A percentile compares a stretch with the other conserved stretches of the same genome.
Conservation (phyloP, 768 basidiomycete genomes). For the Macrocybe gigantea region DNA sequence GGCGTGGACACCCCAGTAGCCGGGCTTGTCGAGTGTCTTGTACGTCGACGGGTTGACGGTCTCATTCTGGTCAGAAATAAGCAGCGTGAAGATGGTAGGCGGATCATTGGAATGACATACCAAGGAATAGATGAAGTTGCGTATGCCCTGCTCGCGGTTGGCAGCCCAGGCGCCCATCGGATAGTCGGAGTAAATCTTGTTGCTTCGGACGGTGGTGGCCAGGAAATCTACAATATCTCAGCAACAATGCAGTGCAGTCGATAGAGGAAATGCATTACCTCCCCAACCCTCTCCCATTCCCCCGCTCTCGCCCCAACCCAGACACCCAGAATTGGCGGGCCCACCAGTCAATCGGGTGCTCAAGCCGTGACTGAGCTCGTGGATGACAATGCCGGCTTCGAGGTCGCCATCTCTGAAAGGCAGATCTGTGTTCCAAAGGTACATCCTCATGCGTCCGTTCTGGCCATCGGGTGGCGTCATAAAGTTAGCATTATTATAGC, state of each 20-base stretch:
- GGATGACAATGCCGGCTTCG: conserved; percentile 95
- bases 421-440: conserved; percentile 86
- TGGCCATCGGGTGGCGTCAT: conserved; percentile 81
- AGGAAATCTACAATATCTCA: conserved; percentile 52
- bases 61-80: conserved; percentile 33
- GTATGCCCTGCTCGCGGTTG: conserved; percentile 68
- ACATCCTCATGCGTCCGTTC: conserved; percentile 94
- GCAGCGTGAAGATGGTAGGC: not conserved
- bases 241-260: not conserved
- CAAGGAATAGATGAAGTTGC: conserved; percentile 84
- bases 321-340: conserved; percentile 85
- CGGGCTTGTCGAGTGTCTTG: conserved; percentile 90
- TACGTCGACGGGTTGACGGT: conserved; percentile 86
- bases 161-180: conserved; percentile 96
- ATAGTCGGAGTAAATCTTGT: conserved; percentile 66
- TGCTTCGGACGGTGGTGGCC: conserved; percentile 83
- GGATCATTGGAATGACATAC: conserved; percentile 22
- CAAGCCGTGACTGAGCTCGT: conserved; percentile 83
- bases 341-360: conserved; percentile 95
- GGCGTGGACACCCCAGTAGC: conserved; percentile 91
- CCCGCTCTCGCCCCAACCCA: conserved; percentile 93
- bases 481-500: conserved; percentile 91
- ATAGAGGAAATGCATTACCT: conserved; percentile 27
- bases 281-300: conserved; percentile 99
- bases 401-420: conserved; percentile 95